A percentile compares a stretch with the other conserved stretches of the same genome.
Evolutionary conservation across 352 stramenopile genomes (phyloP).

Genomic region (Phytophthora brassicae): DNA sequence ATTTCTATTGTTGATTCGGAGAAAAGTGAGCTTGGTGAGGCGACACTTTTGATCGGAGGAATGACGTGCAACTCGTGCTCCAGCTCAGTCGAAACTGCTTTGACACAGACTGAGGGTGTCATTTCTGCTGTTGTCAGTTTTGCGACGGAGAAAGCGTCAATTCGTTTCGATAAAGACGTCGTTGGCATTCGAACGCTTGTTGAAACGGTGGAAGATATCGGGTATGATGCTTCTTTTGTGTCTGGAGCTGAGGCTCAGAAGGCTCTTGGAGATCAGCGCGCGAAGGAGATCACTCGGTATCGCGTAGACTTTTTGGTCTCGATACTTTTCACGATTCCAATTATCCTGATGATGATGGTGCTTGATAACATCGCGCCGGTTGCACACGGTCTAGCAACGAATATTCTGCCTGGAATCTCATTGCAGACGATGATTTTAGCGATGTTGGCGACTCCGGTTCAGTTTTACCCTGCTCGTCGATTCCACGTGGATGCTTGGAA

Average conservation of each 20-base stretch:
- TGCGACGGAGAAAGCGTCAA: conserved; percentile 81
- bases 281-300: conserved; percentile 80
- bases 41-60: conserved; percentile 70
- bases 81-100: conserved; percentile 87
- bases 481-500: conserved; percentile 96
- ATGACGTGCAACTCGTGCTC: conserved; percentile 94
- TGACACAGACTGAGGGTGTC: conserved; percentile 80
- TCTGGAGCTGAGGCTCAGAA: conserved; percentile 71
- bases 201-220: conserved; percentile 88
- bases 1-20: conserved; percentile 41
- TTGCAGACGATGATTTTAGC: conserved; percentile 78
- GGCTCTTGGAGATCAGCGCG: conserved; percentile 78
- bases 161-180: conserved; percentile 77
- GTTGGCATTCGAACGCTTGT: conserved; percentile 83
- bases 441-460: conserved; percentile 93
- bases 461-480: conserved; percentile 92
- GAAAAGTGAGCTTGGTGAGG: conserved; percentile 64
- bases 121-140: conserved; percentile 81
- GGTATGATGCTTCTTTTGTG: conserved; percentile 86
- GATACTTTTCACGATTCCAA: conserved; percentile 92
- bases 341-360: conserved; percentile 93
- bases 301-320: conserved; percentile 85
- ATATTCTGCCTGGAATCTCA: conserved; percentile 61
- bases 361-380: conserved; percentile 74
- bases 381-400: conserved; percentile 46